phyloP scores from a whole-genome alignment of 2,329 filamentous ascomycete genomes.

The Calonectria multiphialidica region DNA sequence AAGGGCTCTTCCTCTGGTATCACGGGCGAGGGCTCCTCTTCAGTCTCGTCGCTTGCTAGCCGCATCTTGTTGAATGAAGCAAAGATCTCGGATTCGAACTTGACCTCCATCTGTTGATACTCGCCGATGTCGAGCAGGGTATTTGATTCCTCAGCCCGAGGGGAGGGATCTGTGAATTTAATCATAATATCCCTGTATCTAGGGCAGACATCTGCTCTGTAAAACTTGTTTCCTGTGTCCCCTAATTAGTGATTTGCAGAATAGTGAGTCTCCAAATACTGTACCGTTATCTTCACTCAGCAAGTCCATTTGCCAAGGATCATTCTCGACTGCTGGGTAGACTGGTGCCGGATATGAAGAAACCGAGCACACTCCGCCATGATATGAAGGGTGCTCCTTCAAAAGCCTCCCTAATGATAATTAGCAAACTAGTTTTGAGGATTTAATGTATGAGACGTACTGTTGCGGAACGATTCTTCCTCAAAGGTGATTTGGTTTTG shows the following conservation, averaged over 20 bases:
- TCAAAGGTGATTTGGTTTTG: neutral
- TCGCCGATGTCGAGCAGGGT: neutral
- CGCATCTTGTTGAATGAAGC: neutral
- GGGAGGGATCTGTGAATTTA: neutral
- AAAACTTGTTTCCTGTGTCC: neutral
- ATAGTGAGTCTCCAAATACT: neutral
- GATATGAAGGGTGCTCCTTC: neutral
- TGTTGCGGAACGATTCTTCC: neutral
- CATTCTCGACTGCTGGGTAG: neutral
- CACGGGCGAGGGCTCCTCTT: neutral
- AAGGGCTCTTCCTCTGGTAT: neutral
- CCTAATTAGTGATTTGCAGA: neutral
- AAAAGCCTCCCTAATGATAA: neutral
- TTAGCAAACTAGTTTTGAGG: neutral
- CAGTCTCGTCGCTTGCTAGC: neutral
- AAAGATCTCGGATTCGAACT: neutral
- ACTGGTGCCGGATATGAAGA: neutral
- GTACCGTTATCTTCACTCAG: neutral
- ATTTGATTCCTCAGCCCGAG: neutral
- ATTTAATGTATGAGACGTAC: neutral
- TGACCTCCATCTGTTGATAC: neutral
- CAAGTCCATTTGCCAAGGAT: conserved; percentile 2
- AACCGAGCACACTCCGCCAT: neutral
- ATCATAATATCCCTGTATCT: conserved; percentile 2
- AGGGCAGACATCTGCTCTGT: neutral